A percentile compares a stretch with the other conserved stretches of the same genome.
Evolutionary conservation across 169 alveolate genomes (phyloP).

Genomic region (Plasmodium gallinaceum): DNA sequence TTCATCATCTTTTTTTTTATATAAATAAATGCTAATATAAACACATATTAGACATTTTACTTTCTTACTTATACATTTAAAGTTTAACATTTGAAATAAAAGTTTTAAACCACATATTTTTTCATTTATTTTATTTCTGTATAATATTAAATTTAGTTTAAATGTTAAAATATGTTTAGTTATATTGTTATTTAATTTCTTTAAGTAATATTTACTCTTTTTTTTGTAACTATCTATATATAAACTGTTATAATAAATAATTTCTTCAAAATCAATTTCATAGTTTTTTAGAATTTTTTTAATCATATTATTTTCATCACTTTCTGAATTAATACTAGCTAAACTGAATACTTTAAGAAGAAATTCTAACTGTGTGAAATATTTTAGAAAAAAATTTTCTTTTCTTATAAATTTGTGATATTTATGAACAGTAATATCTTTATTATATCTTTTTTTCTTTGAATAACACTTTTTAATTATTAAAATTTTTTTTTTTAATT

Average conservation of each 20-base stretch:
- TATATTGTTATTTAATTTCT: conserved; percentile 17
- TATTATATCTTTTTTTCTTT: background rate
- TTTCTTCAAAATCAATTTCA: conserved; percentile 30
- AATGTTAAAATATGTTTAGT: conserved; percentile 22
- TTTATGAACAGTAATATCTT: background rate
- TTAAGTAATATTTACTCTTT: conserved; percentile 4
- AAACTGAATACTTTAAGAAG: conserved; percentile 3
- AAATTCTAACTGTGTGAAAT: conserved; percentile 6
- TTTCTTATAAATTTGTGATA: background rate
- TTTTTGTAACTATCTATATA: conserved; percentile 17
- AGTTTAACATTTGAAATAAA: conserved; percentile 2
- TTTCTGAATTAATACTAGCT: background rate
- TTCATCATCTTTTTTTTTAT: conserved; percentile 11
- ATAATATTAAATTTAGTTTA: conserved; percentile 15
- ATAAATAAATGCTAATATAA: conserved; percentile 46
- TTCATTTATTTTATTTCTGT: conserved; percentile 7
- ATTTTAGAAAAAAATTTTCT: conserved; percentile 31
- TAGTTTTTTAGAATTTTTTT: background rate
- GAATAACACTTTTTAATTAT: conserved; percentile 5
- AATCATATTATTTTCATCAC: background rate
- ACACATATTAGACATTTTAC: conserved; percentile 47
- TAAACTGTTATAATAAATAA: conserved; percentile 25
- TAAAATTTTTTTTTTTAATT: background rate
- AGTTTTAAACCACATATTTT: background rate
- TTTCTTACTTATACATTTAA: conserved; percentile 14